Evolutionary conservation across 139 green algal genomes (phyloP), one percentile per base, ranked within the genome.

Genomic region (Picochlorum sp.): DNA sequence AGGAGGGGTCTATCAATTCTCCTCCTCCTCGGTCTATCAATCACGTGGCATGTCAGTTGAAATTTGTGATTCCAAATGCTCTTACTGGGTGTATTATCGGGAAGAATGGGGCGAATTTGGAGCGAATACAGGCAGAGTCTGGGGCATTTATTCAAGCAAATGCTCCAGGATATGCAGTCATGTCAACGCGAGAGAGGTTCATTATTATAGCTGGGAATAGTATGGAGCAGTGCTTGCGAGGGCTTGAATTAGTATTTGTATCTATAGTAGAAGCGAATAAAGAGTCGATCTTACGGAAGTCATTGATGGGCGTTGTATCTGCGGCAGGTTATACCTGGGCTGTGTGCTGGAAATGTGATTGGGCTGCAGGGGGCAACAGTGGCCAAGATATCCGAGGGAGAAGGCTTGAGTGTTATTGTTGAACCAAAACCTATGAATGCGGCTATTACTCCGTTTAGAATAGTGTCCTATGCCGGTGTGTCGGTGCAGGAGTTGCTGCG

Each of bases 361-460:
- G 65, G 71, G 30, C 65, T 64, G 37, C 57, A 54, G 37, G 65
- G 71, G 38, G 65, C 69, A 51, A 37, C 30, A 4, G 69, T 78
- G 50, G 61, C 65, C 50, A 21, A 4, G 20, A 52, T 78, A 20
- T 21, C 15, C 16, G 38, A 37, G 23, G 47, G 30, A 13, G 47
- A 21, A 13, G 63, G 47, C 9, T 24, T 23, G 23, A 10, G 6
- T 55, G 55, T 77, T 49, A 21, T 70, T 49, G 54, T 78, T 23
- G 71, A 73, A 57, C 26, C 58, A 18, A 65, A 61, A 51, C 23
- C n/a, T 20, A 20, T 24, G n/a, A 66, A 73, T 32, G 71, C 71
- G 20, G 65, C 65, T 16, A 72, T 78, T 45, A 41, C 67, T 57
- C 71, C 71, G 44, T 78, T 78, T 52, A 65, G 71, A 47, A 34